Base-by-base conservation (phyloP, 345 rosid species). In the Citrus reticulata region DNA sequence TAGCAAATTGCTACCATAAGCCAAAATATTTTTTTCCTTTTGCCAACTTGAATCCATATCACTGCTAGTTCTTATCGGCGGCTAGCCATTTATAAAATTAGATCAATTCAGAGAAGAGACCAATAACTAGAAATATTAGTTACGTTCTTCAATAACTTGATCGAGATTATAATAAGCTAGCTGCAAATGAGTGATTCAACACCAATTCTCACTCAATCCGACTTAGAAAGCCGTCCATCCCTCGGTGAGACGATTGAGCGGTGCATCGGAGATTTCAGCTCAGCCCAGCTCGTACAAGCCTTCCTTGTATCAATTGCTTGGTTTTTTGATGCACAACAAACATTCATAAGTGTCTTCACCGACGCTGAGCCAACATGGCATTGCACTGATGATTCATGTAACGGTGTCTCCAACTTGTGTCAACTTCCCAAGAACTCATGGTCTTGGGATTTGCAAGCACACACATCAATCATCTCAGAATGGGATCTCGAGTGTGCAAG, bases 301-400 rank as follows among this genome's bases (percentile, higher is more conserved):
- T 14, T 83, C 7, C 81, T 92, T 34, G 93, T 92, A 14, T 90
- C 96, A 0, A 68, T 85, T 68, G 79, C 93, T 5, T 81, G 87
- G 65, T 55, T 85, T 32, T 92, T 92, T 76, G 93, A 90, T 62
- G 93, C 90, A 6, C 93, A 92, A 58, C 96, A 92, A 66, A 85
- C 93, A 1, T 90, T 92, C 80, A 82, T 92, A 34, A 86, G 85
- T 42, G 87, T 90, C 30, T 90, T 87, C 82, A 85, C 95, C 2
- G 95, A 92, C 68, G 80, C 85, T 1, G 83, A 80, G 62, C 91
- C 95, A 0, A 37, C 86, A 3, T 90, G 91, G 93, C 93, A 85
- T 81, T 91, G 93, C 81, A 76, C 70, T 27, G 64, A 24, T 11
- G 59, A 72, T 73, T 29, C 54, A 5, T 84, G 88, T 19, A 80